Evolutionary conservation across 345 rosid genomes (phyloP).

Genomic region (Populus ilicifolia): DNA sequence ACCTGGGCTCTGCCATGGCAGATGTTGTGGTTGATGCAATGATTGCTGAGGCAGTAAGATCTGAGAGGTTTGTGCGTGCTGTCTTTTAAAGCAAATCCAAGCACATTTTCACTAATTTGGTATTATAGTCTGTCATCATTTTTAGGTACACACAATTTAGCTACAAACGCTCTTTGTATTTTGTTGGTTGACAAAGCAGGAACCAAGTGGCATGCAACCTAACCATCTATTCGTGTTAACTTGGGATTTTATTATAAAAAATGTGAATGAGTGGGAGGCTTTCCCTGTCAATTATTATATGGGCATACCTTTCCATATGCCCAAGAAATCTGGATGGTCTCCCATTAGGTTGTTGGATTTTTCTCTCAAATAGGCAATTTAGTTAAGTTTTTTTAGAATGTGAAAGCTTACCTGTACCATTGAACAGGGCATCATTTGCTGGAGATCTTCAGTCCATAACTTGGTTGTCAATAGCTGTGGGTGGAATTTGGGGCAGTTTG

Average conservation of each 20-base stretch:
- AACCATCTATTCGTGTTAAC: background rate
- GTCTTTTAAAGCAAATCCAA: background rate
- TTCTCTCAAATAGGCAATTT: background rate
- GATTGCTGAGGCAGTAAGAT: constrained; percentile 92
- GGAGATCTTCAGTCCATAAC: constrained; percentile 95
- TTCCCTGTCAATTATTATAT: background rate
- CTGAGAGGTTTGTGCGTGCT: constrained; percentile 47
- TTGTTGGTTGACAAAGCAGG: background rate
- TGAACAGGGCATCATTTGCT: constrained; percentile 75
- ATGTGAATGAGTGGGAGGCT: background rate
- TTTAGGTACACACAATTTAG: background rate
- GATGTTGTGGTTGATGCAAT: constrained; percentile 97
- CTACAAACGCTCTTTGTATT: background rate
- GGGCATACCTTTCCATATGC: background rate
- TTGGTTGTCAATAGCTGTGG: constrained; percentile 90
- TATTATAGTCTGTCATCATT: background rate
- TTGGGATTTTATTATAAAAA: background rate
- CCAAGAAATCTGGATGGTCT: background rate
- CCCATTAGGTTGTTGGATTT: background rate
- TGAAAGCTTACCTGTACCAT: constrained; percentile 5
- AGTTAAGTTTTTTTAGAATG: background rate
- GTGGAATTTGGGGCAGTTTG: constrained; percentile 88
- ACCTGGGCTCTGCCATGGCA: constrained; percentile 92
- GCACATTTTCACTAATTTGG: background rate
- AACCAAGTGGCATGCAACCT: background rate